These are phyloP conservation scores for Cryptosporidium meleagridis DNA, from an alignment of 169 alveolate species.

Conservation along the genomic window DNA sequence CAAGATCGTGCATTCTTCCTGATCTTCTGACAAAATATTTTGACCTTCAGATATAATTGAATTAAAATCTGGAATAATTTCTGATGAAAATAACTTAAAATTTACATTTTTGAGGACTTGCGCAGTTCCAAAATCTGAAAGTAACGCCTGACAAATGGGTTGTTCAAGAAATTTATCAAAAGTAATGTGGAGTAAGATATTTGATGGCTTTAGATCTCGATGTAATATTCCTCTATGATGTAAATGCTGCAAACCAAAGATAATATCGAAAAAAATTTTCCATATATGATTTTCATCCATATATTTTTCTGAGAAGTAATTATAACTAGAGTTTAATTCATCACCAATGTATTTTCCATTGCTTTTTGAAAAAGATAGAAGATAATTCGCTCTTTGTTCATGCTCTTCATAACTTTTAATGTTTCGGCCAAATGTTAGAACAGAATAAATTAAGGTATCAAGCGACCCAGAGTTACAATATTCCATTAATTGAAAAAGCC, in stretches of 20 bases:
- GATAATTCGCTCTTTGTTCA: neutral
- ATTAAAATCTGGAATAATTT: constrained; percentile 19
- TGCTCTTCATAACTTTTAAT: neutral
- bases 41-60: neutral
- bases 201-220: constrained; percentile 79
- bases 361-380: neutral
- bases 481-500: constrained; percentile 88
- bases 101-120: constrained; percentile 75
- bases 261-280: constrained; percentile 77
- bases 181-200: constrained; percentile 72
- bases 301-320: neutral
- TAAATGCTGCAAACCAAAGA: constrained; percentile 79
- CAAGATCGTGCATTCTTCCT: constrained; percentile 26
- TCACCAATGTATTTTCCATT: neutral
- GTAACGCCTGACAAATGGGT: constrained; percentile 78
- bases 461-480: constrained; percentile 85
- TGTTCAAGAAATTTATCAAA: constrained; percentile 63
- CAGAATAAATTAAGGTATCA: neutral
- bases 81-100: neutral
- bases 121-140: constrained; percentile 87
- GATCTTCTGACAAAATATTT: neutral
- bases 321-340: neutral
- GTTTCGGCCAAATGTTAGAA: neutral
- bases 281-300: constrained; percentile 62
- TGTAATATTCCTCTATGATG: constrained; percentile 81